Evolutionary conservation across 2,329 filamentous ascomycete species (phyloP).

Genomic region (Colletotrichum liaoningense): DNA sequence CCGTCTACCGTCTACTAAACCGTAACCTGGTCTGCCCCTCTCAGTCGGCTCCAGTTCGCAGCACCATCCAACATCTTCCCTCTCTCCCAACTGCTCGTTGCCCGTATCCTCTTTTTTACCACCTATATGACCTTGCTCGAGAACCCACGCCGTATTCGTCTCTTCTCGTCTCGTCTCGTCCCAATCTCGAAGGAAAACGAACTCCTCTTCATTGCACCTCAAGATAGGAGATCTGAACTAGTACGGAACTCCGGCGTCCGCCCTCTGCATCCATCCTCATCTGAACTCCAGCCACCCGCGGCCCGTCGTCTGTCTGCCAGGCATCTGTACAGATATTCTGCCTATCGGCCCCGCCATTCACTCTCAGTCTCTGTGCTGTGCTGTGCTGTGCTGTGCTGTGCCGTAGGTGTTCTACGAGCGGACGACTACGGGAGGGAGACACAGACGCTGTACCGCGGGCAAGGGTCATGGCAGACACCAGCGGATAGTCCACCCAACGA

Average conservation of each 20-base stretch:
- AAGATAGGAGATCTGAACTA: neutral
- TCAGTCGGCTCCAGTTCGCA: slow-evolving; percentile 10
- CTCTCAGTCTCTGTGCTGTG: neutral
- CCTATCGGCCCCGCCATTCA: neutral
- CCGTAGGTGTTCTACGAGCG: neutral
- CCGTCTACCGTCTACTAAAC: slow-evolving; percentile 8
- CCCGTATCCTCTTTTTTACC: slow-evolving; percentile 1
- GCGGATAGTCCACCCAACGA: slow-evolving; percentile 15
- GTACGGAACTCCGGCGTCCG: slow-evolving; percentile 9
- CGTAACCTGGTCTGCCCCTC: slow-evolving; percentile 1
- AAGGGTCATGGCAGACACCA: slow-evolving; percentile 23
- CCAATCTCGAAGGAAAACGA: slow-evolving; percentile 6
- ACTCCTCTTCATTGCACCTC: neutral
- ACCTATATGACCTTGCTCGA: slow-evolving; percentile 13
- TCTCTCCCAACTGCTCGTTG: neutral
- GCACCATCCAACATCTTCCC: slow-evolving; percentile 12
- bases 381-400: neutral
- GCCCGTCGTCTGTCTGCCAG: slow-evolving; percentile 2
- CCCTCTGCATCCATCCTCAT: slow-evolving; percentile 7
- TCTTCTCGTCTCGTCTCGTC: slow-evolving; percentile 19
- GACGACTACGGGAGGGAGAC: neutral
- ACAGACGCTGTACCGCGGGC: slow-evolving; percentile 9
- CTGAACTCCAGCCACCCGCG: slow-evolving; percentile 2
- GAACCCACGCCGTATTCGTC: slow-evolving; percentile 31
- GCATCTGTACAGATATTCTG: neutral